Conservation (phyloP, 2,329 filamentous ascomycete species). For the Incumbomyces delicatus region DNA sequence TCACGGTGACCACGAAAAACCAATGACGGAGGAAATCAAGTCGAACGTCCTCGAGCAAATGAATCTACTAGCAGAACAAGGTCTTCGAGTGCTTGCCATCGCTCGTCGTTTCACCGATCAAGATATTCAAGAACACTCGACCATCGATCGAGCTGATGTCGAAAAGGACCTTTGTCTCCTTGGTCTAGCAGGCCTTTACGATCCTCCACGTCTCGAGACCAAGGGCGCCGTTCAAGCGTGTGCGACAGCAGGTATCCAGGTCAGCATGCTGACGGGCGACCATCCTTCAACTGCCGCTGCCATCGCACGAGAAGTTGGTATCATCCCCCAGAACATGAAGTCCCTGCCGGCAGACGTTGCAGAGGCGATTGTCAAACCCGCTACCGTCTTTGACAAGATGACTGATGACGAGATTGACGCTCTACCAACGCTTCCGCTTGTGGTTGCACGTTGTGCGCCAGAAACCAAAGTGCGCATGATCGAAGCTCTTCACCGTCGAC, state of each 20-base stretch:
- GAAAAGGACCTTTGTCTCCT: slow-evolving; percentile 47
- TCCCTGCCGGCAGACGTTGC: slow-evolving; percentile 37
- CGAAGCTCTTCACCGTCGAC: slow-evolving; percentile 68
- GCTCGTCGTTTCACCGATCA: slow-evolving; percentile 31
- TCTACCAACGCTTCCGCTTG: slow-evolving; percentile 64
- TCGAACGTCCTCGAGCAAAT: slow-evolving; percentile 45
- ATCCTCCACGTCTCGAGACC: slow-evolving; percentile 52
- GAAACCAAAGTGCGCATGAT: slow-evolving; percentile 88
- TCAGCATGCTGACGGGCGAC: slow-evolving; percentile 51
- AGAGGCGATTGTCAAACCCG: slow-evolving; percentile 44
- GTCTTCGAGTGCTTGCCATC: slow-evolving; percentile 51
- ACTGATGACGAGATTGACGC: slow-evolving; percentile 49
- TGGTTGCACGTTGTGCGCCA: slow-evolving; percentile 75
- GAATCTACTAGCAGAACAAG: slow-evolving; percentile 47
- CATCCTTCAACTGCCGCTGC: slow-evolving; percentile 48
- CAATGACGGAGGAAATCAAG: slow-evolving; percentile 32
- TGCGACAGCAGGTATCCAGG: slow-evolving; percentile 45
- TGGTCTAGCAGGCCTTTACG: slow-evolving; percentile 52
- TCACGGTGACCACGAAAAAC: slow-evolving; percentile 30
- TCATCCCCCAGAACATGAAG: slow-evolving; percentile 39
- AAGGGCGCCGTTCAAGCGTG: slow-evolving; percentile 45
- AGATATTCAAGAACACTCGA: slow-evolving; percentile 20
- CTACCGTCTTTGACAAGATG: slow-evolving; percentile 46
- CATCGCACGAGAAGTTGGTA: slow-evolving; percentile 49
- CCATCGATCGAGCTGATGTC: slow-evolving; percentile 38